phyloP scores from a whole-genome alignment of 2,329 filamentous ascomycete genomes.

The Aspergillus clavatus region DNA sequence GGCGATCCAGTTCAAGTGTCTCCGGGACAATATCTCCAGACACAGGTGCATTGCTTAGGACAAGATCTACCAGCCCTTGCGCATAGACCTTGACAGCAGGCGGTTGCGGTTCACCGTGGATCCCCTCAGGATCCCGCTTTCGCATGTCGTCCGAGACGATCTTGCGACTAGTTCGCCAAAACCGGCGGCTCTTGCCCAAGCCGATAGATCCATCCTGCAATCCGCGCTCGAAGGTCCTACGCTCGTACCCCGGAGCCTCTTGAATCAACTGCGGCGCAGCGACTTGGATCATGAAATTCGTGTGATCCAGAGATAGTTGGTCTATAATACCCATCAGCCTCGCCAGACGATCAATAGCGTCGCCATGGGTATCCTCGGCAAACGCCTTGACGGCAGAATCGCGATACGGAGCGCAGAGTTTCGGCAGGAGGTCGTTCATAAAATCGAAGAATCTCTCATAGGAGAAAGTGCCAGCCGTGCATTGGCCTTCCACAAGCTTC shows the following conservation, averaged over 20 bases:
- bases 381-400: conserved; percentile 56
- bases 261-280: conserved; percentile 57
- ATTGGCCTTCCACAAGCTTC: conserved; percentile 54
- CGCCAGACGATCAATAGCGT: conserved; percentile 60
- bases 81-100: conserved; percentile 49
- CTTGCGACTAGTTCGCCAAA: conserved; percentile 46
- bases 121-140: conserved; percentile 40
- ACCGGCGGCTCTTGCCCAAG: conserved; percentile 50
- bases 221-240: conserved; percentile 54
- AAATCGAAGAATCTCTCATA: conserved; percentile 61
- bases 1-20: conserved; percentile 54
- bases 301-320: conserved; percentile 58
- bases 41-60: conserved; percentile 50
- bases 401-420: conserved; percentile 61
- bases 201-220: conserved; percentile 48
- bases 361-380: conserved; percentile 46
- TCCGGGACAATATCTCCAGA: conserved; percentile 54
- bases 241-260: conserved; percentile 58
- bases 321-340: conserved; percentile 60
- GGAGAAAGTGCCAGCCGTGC: conserved; percentile 56
- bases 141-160: conserved; percentile 47
- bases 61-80: conserved; percentile 55
- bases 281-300: conserved; percentile 60
- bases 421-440: conserved; percentile 58
- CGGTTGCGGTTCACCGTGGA: conserved; percentile 34